Evolutionary conservation across 2,329 filamentous ascomycete genomes (phyloP), one percentile per base, ranked within the genome.

Genomic region (Xenosphaeropsis pyriputrescens): DNA sequence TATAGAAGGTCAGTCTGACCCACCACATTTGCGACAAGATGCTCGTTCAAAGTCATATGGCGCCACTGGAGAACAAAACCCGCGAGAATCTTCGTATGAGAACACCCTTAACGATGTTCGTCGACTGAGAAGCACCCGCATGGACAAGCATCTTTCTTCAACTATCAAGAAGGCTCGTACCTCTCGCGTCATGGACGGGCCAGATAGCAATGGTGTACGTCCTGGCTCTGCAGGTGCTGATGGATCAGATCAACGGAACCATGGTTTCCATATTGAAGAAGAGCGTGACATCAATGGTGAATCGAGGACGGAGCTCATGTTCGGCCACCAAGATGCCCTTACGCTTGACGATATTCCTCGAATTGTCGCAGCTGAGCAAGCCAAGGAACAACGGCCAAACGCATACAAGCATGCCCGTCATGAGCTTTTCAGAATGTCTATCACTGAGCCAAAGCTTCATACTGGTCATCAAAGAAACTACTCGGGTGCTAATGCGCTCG

Each of bases 81-180:
- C 75, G 42, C 69, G 70, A 42, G 71, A 76, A 46, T 85, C 82
- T 37, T 85, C 83, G 18, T 91, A 96, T 55, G 89, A 96, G 62
- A 93, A 88, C 61, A 94, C 89, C 34, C 78, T 98, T 48, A 93
- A 91, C 47, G 91, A 98, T 59, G 91, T 98, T 54, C 79, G 86
- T 50, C 75, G 91, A 44, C 62, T 98, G 41, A 78, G 89, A 46
- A 96, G 91, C 43, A 96, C 89, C 16, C 79, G 91, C 19, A 79
- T 96, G 54, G 89, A 98, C 53, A 89, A 93, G 53, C 85, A 93
- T 51, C 64, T 98, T 32, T 96, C 89, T 29, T 93, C 85, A 16
- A 95, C 86, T 36, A 86, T 89, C 56, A 83, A 84, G 55, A 91
- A 88, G 51, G 85, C 89, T 35, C 74, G 91, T 47, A 85, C 85